Evolutionary conservation across 495 filamentous ascomycete genomes (phyloP).

Genomic region (Lasiosphaeris hirsuta): DNA sequence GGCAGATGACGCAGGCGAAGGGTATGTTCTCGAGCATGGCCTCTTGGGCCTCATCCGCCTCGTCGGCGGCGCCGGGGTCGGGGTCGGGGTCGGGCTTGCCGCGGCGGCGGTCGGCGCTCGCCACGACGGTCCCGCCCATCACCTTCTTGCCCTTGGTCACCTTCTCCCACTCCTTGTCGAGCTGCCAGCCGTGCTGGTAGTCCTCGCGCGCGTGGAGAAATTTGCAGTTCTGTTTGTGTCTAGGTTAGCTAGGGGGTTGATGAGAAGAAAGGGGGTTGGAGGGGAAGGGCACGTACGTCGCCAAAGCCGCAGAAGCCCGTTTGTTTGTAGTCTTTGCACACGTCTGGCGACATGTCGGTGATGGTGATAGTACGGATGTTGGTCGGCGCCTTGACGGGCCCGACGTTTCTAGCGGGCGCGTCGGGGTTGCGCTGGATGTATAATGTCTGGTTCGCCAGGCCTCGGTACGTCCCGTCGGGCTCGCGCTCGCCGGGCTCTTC

Average conservation of each 20-base stretch:
- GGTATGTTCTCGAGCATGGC: conserved; percentile 81
- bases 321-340: conserved; percentile 72
- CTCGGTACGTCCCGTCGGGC: conserved; percentile 79
- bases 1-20: conserved; percentile 94
- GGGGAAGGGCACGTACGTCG: conserved; percentile 5
- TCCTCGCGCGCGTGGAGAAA: conserved; percentile 84
- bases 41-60: conserved; percentile 58
- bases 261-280: neutral
- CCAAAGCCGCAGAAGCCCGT: conserved; percentile 30
- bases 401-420: conserved; percentile 66
- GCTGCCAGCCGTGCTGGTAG: conserved; percentile 91
- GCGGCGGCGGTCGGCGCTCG: conserved; percentile 52
- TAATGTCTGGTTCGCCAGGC: conserved; percentile 64
- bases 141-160: conserved; percentile 73
- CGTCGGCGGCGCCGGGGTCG: conserved; percentile 33
- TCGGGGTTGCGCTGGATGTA: conserved; percentile 84
- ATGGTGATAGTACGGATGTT: conserved; percentile 90
- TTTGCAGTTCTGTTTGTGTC: conserved; percentile 61
- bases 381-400: conserved; percentile 82
- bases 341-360: conserved; percentile 88
- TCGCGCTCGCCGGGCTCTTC: too few relatives aligned
- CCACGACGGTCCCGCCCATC: conserved; percentile 57
- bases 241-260: conserved; percentile 37
- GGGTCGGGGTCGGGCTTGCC: conserved; percentile 36
- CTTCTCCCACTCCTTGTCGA: conserved; percentile 91